Evolutionary conservation across 2,329 filamentous ascomycete species (phyloP).

Genomic region (Venturia carpophila): DNA sequence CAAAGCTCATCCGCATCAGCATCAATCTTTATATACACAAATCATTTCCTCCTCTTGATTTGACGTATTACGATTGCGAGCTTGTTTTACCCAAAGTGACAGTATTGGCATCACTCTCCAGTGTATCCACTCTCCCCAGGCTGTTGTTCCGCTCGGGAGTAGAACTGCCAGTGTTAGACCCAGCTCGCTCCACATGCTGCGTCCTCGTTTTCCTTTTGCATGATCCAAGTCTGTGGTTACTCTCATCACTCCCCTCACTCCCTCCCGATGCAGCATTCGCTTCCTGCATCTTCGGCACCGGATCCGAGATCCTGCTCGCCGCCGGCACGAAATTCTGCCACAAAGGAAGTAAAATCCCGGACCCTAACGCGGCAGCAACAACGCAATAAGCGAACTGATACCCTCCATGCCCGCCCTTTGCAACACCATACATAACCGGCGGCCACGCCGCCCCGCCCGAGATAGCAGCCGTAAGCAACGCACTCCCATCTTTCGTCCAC

Average conservation of each 20-base stretch:
- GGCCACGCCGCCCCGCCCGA: constrained; percentile 48
- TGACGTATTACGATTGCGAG: neutral
- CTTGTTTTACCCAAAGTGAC: neutral
- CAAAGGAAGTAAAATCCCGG: constrained; percentile 28
- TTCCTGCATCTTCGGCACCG: neutral
- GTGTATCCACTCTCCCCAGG: neutral
- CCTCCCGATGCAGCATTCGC: neutral
- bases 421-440: constrained; percentile 45
- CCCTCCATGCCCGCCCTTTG: constrained; percentile 33
- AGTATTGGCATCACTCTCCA: neutral
- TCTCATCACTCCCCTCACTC: neutral
- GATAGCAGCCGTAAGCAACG: constrained; percentile 47
- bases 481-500: constrained; percentile 50
- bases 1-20: neutral
- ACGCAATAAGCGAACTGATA: constrained; percentile 46
- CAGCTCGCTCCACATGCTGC: neutral
- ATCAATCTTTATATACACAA: neutral
- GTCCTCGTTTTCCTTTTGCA: neutral
- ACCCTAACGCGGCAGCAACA: constrained; percentile 44
- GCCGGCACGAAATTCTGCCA: constrained; percentile 11
- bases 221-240: neutral
- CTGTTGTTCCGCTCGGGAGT: neutral
- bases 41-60: neutral
- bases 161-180: neutral
- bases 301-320: constrained; percentile 11